phyloP scores from a whole-genome alignment of 345 rosid genomes.

The Cardamine chenopodiifolia region DNA sequence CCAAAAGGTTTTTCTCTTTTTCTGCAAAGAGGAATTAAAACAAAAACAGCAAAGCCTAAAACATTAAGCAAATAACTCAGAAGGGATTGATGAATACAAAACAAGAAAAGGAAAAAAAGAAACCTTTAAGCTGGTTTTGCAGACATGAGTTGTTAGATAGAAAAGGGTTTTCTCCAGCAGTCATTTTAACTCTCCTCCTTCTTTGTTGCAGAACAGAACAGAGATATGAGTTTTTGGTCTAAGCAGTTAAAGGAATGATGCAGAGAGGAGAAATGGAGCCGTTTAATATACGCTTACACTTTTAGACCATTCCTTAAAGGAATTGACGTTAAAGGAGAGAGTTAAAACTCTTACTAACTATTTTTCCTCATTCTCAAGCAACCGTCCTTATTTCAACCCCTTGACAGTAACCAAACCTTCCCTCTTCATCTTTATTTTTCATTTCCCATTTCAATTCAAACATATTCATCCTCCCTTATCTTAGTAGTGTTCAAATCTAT shows the following conservation, averaged over 20 bases:
- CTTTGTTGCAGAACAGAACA: conserved; percentile 6
- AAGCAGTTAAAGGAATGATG: conserved; percentile 24
- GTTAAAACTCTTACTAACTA: conserved; percentile 30
- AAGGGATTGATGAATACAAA: conserved; percentile 9
- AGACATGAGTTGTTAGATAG: conserved; percentile 67
- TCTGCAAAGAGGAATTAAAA: conserved; percentile 48
- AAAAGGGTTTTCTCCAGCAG: conserved; percentile 59
- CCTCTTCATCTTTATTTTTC: conserved; percentile 45
- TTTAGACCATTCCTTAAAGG: conserved; percentile 52
- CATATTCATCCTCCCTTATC: conserved; percentile 26
- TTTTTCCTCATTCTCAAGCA: conserved; percentile 69
- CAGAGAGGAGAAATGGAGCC: conserved; percentile 20
- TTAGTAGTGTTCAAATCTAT: conserved; percentile 25
- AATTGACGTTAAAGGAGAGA: conserved; percentile 56
- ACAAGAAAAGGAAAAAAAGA: conserved; percentile 21
- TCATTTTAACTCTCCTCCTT: conserved; percentile 45
- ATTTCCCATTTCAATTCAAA: conserved; percentile 22
- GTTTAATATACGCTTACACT: conserved; percentile 20
- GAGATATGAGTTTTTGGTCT: conserved; percentile 20
- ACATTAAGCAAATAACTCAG: conserved; percentile 2
- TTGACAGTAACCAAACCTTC: conserved; percentile 55
- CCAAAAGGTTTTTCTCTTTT: conserved; percentile 56
- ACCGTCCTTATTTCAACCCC: conserved; percentile 40
- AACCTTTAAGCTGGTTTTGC: conserved; percentile 77
- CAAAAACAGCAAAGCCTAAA: background rate